Evolutionary conservation across 2,329 filamentous ascomycete genomes (phyloP), one percentile per base, ranked within the genome.

Genomic region (Sporothrix brasiliensis): DNA sequence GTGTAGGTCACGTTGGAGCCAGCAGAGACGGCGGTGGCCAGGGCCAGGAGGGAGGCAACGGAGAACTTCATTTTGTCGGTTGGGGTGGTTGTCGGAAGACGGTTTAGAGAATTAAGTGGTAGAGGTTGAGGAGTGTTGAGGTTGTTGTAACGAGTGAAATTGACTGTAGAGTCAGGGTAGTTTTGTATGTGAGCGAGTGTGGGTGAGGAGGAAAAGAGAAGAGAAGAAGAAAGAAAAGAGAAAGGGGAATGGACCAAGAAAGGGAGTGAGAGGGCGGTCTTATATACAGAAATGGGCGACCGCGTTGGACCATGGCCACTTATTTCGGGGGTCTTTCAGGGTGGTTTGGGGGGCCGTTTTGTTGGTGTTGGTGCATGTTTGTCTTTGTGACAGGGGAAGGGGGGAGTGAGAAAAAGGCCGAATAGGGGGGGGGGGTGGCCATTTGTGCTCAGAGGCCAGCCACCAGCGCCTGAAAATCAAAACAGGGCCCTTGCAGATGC

Each of bases 21-120:
- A 73, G 80, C 79, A 73, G 78, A 76, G 75, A 74, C 82, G 79
- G 83, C 84, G 77, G 82, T 81, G 78, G 79, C 83, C 79, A 84
- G 82, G 76, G 85, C 85, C 78, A 85, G 78, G 75, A 86, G 76
- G 79, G 82, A 80, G 77, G 84, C 84, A 78, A 81, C 78, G 78
- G 86, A 80, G 86, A 85, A 88, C 86, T 89, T 87, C 87, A 89
- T 89, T 79, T 88, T 89, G 86, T 83, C 82, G 82, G 81, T 80
- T 80, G 74, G 78, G 78, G 79, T 70, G 81, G 81, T 81, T 81
- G 72, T 72, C 72, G 78, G 77, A 78, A 76, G 79, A 79, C 76
- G 72, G 52, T 52, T 72, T 63, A 61, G 53, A 60, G 67, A 16
- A 44, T 13, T 21, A 47, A 69, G 30, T 52, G 65, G 61, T 41